Base-by-base conservation (phyloP, 768 basidiomycete genomes). In the Naganishia randhawae region DNA sequence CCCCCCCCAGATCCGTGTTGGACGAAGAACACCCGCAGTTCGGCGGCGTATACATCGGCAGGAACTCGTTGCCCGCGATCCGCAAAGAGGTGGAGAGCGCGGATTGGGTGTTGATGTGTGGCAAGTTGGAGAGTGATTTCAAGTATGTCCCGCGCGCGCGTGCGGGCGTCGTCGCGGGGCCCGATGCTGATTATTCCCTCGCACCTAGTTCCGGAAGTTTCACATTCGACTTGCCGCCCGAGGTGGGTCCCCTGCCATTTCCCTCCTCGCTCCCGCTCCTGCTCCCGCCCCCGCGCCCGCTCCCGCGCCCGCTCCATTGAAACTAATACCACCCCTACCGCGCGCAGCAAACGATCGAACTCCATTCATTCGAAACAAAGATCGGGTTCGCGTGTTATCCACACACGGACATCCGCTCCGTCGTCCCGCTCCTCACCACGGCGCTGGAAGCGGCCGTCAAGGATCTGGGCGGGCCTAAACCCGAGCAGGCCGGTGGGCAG, bases 331-430 rank as follows among this genome's bases (percentile, higher is more conserved):
- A n/a, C n/a, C n/a, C n/a, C n/a, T n/a, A n/a, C n/a, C n/a, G n/a
- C n/a, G n/a, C n/a, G n/a, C n/a, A 74, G 68, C 51, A 71, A 65
- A 74, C 73, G 13, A 70, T 80, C 67, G 78, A 80, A 65, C 75
- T 80, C n/a, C 78, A 80, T 70, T 76, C 76, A 0, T 80, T 77
- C 67, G 78, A 76, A 1, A 80, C 78, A 22, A 73, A 67, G 69
- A 70, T 70, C 52, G 67, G 76, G 57, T 80, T 74, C 72, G 78
- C 78, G 22, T 51, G 72, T 14, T 80, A 76, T 69, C 76, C 77
- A 2, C 74, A 73, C 29, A 76, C 76, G 32, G 78, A 80, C 57
- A 77, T 80, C 62, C 74, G 78, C 63, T 73, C 76, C 70, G 73
- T 80, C 67, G 69, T 80, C 2, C 78, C 78, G 19, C 73, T 71